A percentile compares a stretch with the other conserved stretches of the same genome.
Evolutionary conservation across 2,329 filamentous ascomycete genomes (phyloP).

Genomic region (Fusarium burgessii): DNA sequence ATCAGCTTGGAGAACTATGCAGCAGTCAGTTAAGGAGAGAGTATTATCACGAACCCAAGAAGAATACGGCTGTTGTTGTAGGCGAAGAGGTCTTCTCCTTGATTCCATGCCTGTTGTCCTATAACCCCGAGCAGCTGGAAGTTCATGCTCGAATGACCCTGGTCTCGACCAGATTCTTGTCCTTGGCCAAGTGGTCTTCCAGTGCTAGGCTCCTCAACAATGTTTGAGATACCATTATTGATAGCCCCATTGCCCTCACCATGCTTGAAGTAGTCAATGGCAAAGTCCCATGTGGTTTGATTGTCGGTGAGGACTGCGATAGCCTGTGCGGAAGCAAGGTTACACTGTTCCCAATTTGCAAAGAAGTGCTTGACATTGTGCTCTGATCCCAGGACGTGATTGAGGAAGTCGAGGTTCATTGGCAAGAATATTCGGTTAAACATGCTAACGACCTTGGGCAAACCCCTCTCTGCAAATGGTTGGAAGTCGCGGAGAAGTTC

Average conservation of each 20-base stretch:
- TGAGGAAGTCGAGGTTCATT: slow-evolving; percentile 9
- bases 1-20: neutral
- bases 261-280: slow-evolving; percentile 27
- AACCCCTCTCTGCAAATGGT: neutral
- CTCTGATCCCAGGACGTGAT: neutral
- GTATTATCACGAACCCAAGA: slow-evolving; percentile 18
- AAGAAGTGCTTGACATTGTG: slow-evolving; percentile 18
- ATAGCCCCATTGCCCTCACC: slow-evolving; percentile 18
- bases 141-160: slow-evolving; percentile 24
- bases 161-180: slow-evolving; percentile 34
- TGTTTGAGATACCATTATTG: slow-evolving; percentile 12
- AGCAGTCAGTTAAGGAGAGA: rapidly evolving
- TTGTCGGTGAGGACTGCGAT: slow-evolving; percentile 26
- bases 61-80: slow-evolving; percentile 37
- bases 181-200: slow-evolving; percentile 19
- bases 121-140: slow-evolving; percentile 13
- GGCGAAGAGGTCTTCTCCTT: slow-evolving; percentile 27
- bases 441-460: neutral
- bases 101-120: slow-evolving; percentile 31
- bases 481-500: slow-evolving; percentile 55
- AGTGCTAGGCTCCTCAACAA: slow-evolving; percentile 13
- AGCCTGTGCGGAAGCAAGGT: slow-evolving; percentile 24
- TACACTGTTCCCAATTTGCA: slow-evolving; percentile 33
- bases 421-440: neutral
- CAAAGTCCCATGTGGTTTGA: slow-evolving; percentile 7